Evolutionary conservation across 139 green algal genomes (phyloP).

Genomic region (Asterochloris erici): DNA sequence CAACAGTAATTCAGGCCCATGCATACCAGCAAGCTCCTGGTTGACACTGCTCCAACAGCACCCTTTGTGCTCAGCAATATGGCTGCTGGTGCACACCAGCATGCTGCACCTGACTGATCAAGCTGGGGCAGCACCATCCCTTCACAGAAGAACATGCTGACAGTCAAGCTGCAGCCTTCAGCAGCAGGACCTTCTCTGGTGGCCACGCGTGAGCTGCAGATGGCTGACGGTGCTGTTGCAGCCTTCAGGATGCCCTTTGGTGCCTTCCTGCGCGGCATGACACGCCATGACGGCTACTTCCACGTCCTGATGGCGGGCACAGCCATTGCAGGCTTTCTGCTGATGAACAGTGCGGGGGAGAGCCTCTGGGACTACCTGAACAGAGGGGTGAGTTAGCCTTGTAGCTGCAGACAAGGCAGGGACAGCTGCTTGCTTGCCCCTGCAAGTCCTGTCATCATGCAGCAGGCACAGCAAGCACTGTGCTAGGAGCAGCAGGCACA

Average conservation of each 20-base stretch:
- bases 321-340: neutral
- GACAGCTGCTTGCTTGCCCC: too few relatives aligned
- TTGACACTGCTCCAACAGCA: too few relatives aligned
- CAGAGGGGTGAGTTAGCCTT: slow-evolving; percentile 4
- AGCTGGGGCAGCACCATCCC: too few relatives aligned
- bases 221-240: neutral
- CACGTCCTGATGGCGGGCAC: slow-evolving; percentile 6
- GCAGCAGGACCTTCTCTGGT: neutral
- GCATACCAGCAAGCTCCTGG: too few relatives aligned
- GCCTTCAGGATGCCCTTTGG: neutral
- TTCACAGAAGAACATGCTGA: neutral
- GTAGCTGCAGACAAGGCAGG: too few relatives aligned
- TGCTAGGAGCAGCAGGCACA: too few relatives aligned
- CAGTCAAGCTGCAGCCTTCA: neutral
- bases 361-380: slow-evolving; percentile 5
- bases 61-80: too few relatives aligned
- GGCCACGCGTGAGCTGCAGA: neutral
- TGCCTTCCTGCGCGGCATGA: slow-evolving; percentile 8
- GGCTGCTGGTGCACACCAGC: too few relatives aligned
- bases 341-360: slow-evolving; percentile 6
- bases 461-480: too few relatives aligned
- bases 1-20: too few relatives aligned
- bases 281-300: slow-evolving; percentile 13
- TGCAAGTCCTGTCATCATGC: too few relatives aligned
- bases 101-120: too few relatives aligned